Base-by-base conservation (phyloP, 1,284 basidiomycete species). In the Rhizoctonia solani region DNA sequence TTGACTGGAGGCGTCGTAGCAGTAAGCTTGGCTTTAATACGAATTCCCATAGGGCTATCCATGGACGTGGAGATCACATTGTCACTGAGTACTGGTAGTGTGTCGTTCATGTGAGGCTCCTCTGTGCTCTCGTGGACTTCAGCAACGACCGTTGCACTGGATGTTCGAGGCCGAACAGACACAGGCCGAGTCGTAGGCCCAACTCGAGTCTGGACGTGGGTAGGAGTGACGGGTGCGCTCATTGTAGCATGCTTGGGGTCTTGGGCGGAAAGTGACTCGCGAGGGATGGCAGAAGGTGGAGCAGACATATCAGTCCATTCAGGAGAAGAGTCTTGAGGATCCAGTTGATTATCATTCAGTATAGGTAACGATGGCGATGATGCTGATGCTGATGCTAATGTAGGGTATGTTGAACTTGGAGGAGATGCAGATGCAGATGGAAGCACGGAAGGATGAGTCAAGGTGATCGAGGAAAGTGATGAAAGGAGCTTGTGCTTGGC, bases 191-290 rank as follows among this genome's bases (percentile, higher is more conserved):
- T n/a, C 2, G 50, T 30, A 46, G 44, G 44, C 5, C 19, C 44
- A 14, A 19, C 29, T 23, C 29, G 16, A 32, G 50, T 2, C 29
- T 29, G 16, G 5, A 32, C 8, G 49, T 65, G 27, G 23, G 23
- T 42, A 25, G 59, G 59, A 16, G 59, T 65, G n/a, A 29, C 59
- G 19, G 59, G 59, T 30, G 59, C 59, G 25, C 59, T 65, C 21
- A 49, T 25, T 25, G 49, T 30, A 9, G 37, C 13, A 37, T 23
- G 59, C 14, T 27, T 32, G 8, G 47, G 16, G 25, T 14, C 29
- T 37, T 46, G 41, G 4, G 30, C 44, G 27, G 42, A 9, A 8
- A 34, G 21, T 23, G 25, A n/a, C 30, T 16, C 50, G 11, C 29
- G 42, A 21, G 56, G 56, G 29, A 32, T 21, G 14, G 56, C 56